Conservation (phyloP, 73 alveolate species). For the Urostyla sp. region DNA sequence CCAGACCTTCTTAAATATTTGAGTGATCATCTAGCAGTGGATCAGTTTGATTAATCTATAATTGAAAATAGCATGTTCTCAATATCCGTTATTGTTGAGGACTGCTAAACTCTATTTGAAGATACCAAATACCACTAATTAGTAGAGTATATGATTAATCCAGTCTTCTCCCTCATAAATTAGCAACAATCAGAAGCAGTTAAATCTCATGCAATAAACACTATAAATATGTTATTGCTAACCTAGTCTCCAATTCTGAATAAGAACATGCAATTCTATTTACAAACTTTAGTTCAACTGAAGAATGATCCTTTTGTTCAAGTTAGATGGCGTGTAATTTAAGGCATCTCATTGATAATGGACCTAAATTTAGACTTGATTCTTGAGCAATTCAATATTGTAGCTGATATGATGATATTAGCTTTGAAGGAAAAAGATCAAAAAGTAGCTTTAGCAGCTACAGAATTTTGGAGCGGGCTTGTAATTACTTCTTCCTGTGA, state of each 20-base stretch:
- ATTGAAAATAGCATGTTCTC: conserved; percentile 40
- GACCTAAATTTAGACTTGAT: conserved; percentile 49
- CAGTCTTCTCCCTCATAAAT: conserved; percentile 10
- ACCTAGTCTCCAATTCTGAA: conserved; percentile 17
- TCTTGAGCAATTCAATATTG: conserved; percentile 1
- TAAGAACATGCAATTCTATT: conserved; percentile 1
- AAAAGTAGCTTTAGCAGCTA: conserved; percentile 72
- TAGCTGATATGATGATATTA: conserved; percentile 44
- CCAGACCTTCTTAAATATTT: conserved; percentile 42
- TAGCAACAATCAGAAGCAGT: neutral
- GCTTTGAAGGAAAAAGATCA: conserved; percentile 63
- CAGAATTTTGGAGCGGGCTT: conserved; percentile 74
- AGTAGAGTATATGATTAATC: neutral
- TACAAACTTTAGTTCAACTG: neutral
- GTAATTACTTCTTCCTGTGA: conserved; percentile 23
- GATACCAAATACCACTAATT: conserved; percentile 30
- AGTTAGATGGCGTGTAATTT: conserved; percentile 50
- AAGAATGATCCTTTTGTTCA: conserved; percentile 20
- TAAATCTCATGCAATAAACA: conserved; percentile 1
- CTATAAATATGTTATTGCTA: neutral
- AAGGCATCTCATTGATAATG: conserved; percentile 55
- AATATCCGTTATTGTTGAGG: conserved; percentile 54
- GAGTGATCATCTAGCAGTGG: neutral
- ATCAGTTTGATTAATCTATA: conserved; percentile 12
- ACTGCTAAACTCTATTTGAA: conserved; percentile 39